A percentile compares a stretch with the other conserved stretches of the same genome.
Conservation (phyloP, 495 filamentous ascomycete species). For the Neurospora sublineolata region DNA sequence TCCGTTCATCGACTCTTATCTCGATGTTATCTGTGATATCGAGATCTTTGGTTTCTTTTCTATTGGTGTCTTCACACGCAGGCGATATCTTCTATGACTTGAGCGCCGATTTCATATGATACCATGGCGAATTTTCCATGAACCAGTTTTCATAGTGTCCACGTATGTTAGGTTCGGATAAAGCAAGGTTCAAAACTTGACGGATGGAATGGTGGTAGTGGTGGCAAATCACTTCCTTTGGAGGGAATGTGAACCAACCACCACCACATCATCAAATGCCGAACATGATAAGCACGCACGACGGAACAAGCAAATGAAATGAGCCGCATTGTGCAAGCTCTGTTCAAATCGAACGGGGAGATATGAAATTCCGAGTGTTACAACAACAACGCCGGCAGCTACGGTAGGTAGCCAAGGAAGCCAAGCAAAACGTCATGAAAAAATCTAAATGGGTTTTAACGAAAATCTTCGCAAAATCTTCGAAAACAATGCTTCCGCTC, state of each 20-base stretch:
- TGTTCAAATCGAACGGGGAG: background rate
- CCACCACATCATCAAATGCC: background rate
- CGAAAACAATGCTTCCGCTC: background rate
- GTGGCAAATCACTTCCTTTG: background rate
- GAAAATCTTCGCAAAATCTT: background rate
- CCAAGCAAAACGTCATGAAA: background rate
- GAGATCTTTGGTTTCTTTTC: background rate
- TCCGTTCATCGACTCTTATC: background rate
- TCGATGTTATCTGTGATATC: background rate
- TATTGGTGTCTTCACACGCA: background rate
- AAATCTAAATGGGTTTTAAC: background rate
- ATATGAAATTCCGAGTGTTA: background rate
- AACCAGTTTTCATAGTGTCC: background rate
- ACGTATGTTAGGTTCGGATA: background rate
- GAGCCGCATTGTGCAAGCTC: background rate
- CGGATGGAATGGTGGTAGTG: background rate
- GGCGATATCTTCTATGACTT: background rate
- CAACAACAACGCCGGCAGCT: background rate
- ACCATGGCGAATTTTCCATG: background rate
- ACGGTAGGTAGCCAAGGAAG: background rate
- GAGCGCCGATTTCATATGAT: background rate
- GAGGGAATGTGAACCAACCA: background rate
- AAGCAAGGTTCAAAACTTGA: background rate
- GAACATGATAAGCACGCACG: background rate
- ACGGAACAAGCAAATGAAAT: background rate